Base-by-base conservation (phyloP, 129 eudicot genomes). In the Lonicera japonica region DNA sequence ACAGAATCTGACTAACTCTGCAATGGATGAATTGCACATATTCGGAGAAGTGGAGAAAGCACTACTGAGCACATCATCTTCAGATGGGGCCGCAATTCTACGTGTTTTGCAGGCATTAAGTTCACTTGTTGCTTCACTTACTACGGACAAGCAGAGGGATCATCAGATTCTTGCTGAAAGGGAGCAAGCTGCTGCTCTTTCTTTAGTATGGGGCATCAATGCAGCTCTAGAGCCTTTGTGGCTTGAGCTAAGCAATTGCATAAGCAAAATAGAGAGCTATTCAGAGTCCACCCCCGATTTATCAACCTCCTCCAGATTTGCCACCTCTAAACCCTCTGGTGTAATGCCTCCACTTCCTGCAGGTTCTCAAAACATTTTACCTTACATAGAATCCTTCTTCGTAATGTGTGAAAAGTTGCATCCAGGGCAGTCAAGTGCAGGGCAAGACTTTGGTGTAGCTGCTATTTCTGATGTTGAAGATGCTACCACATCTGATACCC, bases 391-490 rank as follows among this genome's bases (percentile, higher is more conserved):
- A 63, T 85, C 96, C 25, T 94, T 94, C 80, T 88, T 94, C 61
- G 99, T 94, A 25, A 82, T 78, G 83, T 94, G 99, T 83, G 99
- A 94, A 77, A 94, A 94, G 70, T 77, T 94, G 84, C 86, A 94
- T 38, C 85, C 95, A 5, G 85, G 77, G 18, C 80, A 56, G 56
- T 68, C 87, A 25, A 83, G 81, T 65, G 61, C 80, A 13, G 79
- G 85, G 12, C 87, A 75, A 55, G 97, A 90, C 38, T 75, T 81
- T 36, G 78, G 82, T 57, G 70, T 68, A 9, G 61, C 77, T 36
- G 66, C 73, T 1, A 73, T 71, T 50, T 61, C 87, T 17, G 90
- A 81, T 62, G 81, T 72, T 19, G 99, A 88, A 12, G 99, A 88
- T 59, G 89, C 87, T 10, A 70, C 77, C 56, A 75, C 80, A 48